Evolutionary conservation across 768 basidiomycete species (phyloP).

Genomic region (Roridomyces roridus): DNA sequence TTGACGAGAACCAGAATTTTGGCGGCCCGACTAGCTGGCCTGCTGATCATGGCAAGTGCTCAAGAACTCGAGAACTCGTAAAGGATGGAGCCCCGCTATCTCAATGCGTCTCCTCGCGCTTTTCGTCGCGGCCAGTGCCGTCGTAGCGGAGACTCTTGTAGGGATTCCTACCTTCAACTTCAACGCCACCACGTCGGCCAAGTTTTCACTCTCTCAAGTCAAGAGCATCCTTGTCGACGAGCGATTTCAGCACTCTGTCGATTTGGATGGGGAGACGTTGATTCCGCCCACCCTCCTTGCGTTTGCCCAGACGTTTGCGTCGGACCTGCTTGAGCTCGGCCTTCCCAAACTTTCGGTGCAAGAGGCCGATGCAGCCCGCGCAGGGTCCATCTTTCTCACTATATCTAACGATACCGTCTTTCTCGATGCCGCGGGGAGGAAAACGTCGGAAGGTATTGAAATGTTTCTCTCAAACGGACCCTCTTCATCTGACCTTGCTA

Average conservation of each 20-base stretch:
- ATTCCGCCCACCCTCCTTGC: constrained; percentile 27
- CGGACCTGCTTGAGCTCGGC: constrained; percentile 19
- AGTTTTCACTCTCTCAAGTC: constrained; percentile 12
- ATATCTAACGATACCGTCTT: constrained; percentile 6
- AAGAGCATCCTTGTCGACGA: constrained; percentile 25
- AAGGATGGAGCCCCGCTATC: too few species aligned
- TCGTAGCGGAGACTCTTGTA: constrained; percentile 17
- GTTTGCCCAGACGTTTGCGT: constrained; percentile 24
- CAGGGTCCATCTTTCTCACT: constrained; percentile 20
- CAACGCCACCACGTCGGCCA: constrained; percentile 12
- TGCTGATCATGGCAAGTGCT: too few species aligned
- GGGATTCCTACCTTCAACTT: constrained; percentile 26
- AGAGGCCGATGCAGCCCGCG: constrained; percentile 2
- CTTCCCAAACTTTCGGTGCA: constrained; percentile 9
- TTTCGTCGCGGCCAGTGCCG: not conserved
- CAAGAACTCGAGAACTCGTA: too few species aligned
- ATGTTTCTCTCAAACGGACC: too few species aligned
- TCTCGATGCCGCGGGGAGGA: constrained; percentile 20
- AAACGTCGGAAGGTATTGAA: constrained; percentile 11
- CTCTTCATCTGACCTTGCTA: too few species aligned
- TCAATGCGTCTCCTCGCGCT: constrained; percentile 6
- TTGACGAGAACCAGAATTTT: too few species aligned
- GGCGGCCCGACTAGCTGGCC: too few species aligned
- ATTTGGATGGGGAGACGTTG: constrained; percentile 21
- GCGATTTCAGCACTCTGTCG: constrained; percentile 18